These are phyloP conservation scores for Solanum hybrid DNA, from an alignment of 305 asterid genomes.

Conservation along the genomic window DNA sequence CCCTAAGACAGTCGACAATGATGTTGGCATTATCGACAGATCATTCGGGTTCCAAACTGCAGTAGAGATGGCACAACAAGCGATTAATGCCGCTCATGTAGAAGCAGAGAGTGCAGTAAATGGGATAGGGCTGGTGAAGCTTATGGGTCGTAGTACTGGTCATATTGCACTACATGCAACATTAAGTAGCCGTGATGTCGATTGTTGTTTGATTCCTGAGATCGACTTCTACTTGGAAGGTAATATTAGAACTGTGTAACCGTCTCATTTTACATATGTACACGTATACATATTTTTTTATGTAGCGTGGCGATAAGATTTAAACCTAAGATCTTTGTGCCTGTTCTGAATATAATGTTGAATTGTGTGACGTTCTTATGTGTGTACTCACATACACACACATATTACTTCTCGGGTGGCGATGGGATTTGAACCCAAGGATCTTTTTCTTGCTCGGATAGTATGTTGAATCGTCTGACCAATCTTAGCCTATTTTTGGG, in stretches of 20 bases:
- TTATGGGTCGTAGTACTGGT: slow-evolving; percentile 86
- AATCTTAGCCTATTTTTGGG: not conserved
- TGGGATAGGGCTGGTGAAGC: slow-evolving; percentile 74
- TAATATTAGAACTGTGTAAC: not conserved
- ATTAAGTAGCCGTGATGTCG: slow-evolving; percentile 70
- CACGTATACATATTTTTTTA: not conserved
- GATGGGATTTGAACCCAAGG: not conserved
- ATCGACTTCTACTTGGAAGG: slow-evolving; percentile 58
- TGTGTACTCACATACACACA: not conserved
- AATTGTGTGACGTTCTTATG: not conserved
- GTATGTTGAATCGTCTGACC: not conserved
- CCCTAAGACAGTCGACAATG: slow-evolving; percentile 81
- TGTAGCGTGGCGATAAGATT: not conserved
- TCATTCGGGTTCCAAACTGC: slow-evolving; percentile 86
- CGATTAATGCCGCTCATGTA: slow-evolving; percentile 62
- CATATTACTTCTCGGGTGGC: not conserved
- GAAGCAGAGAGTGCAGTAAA: slow-evolving; percentile 80
- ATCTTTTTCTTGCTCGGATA: not conserved
- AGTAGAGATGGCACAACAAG: slow-evolving; percentile 81
- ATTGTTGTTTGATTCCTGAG: slow-evolving; percentile 77
- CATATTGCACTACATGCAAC: slow-evolving; percentile 76
- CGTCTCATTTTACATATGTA: not conserved
- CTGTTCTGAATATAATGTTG: not conserved
- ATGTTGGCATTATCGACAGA: slow-evolving; percentile 61
- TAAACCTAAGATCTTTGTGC: not conserved